Percentiles rank a stretch among this genome's conserved stretches.
Evolutionary conservation across 208 protist species (phyloP).

Genomic region (Balamuthia mandrillaris): DNA sequence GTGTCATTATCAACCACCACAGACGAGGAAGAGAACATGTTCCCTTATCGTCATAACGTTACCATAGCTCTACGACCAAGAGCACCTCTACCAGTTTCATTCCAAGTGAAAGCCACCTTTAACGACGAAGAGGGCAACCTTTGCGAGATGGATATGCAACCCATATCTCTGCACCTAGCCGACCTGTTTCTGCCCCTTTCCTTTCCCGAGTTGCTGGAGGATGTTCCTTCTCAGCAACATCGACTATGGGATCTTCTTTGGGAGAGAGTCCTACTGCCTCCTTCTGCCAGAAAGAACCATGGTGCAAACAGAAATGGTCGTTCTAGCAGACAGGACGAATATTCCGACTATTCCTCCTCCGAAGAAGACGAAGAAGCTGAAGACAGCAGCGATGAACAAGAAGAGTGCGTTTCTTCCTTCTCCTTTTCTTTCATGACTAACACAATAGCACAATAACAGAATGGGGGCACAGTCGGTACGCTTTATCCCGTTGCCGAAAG

Average conservation of each 20-base stretch:
- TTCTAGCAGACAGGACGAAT: too few species aligned
- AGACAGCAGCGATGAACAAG: neutral
- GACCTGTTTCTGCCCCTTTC: conserved; percentile 27
- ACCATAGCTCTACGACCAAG: neutral
- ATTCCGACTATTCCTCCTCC: neutral
- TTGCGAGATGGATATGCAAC: conserved; percentile 6
- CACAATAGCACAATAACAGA: too few species aligned
- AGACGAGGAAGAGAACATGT: neutral
- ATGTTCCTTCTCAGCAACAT: neutral
- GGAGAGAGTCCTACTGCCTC: neutral
- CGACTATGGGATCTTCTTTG: neutral
- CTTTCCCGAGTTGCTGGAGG: neutral
- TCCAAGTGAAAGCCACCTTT: neutral
- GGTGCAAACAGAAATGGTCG: neutral
- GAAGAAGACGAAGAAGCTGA: neutral
- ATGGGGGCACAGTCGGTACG: too few species aligned
- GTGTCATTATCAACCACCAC: neutral
- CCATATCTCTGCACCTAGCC: neutral
- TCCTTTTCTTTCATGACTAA: neutral
- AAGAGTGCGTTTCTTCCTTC: neutral
- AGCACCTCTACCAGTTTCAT: neutral
- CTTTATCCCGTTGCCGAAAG: too few species aligned
- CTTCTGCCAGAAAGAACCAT: neutral
- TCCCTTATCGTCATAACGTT: conserved; percentile 2
- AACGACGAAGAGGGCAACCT: conserved; percentile 25